Evolutionary conservation across 306 rosid genomes (phyloP).

Genomic region (Vigna radiata): DNA sequence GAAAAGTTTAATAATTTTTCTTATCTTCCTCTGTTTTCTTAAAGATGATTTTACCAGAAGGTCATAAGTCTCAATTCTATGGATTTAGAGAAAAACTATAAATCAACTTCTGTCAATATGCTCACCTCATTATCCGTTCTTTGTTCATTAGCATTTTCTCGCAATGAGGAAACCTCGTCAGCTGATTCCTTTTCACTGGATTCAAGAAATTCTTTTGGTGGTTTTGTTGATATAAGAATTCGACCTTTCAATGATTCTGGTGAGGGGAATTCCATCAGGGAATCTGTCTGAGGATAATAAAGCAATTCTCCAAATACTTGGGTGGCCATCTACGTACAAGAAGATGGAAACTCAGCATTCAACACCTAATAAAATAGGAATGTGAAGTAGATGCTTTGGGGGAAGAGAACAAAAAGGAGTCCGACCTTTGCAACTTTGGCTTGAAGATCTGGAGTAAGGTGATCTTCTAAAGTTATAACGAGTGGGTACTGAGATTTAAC

Average conservation of each 20-base stretch:
- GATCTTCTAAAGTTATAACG: conserved; percentile 82
- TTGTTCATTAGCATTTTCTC: conserved; percentile 35
- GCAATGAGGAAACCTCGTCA: conserved; percentile 40
- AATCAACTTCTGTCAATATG: not conserved
- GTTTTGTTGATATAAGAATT: conserved; percentile 80
- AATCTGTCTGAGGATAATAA: conserved; percentile 60
- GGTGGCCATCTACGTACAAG: conserved; percentile 60
- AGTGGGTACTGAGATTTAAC: conserved; percentile 73
- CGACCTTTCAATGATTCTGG: conserved; percentile 76
- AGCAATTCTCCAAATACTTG: conserved; percentile 71
- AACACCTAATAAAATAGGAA: conserved; percentile 22
- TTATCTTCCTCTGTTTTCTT: too few relatives aligned
- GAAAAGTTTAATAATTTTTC: too few relatives aligned
- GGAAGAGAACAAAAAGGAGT: not conserved
- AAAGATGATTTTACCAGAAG: not conserved
- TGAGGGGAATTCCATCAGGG: conserved; percentile 67
- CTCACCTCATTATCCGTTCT: conserved; percentile 59
- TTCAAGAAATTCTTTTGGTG: conserved; percentile 68
- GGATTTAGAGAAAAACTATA: not conserved
- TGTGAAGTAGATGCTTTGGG: not conserved
- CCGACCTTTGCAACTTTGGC: conserved; percentile 82
- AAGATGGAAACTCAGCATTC: conserved; percentile 37
- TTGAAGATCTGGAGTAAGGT: conserved; percentile 75
- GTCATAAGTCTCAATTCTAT: conserved; percentile 5
- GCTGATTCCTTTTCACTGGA: conserved; percentile 50